A percentile compares a stretch with the other conserved stretches of the same genome.
Evolutionary conservation across 345 rosid species (phyloP).

Genomic region (Corchorus capsularis): DNA sequence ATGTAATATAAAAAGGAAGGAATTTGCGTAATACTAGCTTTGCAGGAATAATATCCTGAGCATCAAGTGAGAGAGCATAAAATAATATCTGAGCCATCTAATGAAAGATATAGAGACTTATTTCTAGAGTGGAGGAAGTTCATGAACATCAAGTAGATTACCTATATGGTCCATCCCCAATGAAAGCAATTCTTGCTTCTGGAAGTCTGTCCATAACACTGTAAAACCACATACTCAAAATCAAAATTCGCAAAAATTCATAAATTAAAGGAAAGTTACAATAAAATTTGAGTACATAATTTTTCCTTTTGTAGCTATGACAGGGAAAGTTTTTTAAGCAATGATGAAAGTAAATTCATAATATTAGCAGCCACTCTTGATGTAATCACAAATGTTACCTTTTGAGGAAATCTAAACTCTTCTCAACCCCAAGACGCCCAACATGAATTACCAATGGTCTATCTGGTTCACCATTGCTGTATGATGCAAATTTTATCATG

Average conservation of each 20-base stretch:
- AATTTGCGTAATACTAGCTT: background rate
- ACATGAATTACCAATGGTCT: conserved; percentile 90
- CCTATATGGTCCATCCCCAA: conserved; percentile 98
- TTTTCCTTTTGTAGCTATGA: background rate
- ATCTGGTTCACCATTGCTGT: conserved; percentile 89
- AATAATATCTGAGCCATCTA: background rate
- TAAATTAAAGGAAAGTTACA: background rate
- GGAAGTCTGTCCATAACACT: conserved; percentile 96
- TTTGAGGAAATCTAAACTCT: conserved; percentile 93
- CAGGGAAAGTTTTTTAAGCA: background rate
- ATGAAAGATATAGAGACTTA: background rate
- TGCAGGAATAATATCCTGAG: background rate
- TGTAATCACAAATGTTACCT: conserved; percentile 44
- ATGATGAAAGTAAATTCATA: background rate
- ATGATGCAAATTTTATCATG: conserved; percentile 21
- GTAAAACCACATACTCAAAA: conserved; percentile 31
- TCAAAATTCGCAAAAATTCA: conserved; percentile 14
- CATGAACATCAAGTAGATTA: conserved; percentile 28
- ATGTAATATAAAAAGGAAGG: background rate
- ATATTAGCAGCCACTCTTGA: background rate
- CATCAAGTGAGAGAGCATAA: background rate
- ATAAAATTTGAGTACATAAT: background rate
- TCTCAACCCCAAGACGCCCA: conserved; percentile 94
- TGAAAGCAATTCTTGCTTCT: conserved; percentile 80
- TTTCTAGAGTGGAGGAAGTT: conserved; percentile 8